Evolutionary conservation across 331 rosid genomes (phyloP).

Genomic region (Acacia pycnantha): DNA sequence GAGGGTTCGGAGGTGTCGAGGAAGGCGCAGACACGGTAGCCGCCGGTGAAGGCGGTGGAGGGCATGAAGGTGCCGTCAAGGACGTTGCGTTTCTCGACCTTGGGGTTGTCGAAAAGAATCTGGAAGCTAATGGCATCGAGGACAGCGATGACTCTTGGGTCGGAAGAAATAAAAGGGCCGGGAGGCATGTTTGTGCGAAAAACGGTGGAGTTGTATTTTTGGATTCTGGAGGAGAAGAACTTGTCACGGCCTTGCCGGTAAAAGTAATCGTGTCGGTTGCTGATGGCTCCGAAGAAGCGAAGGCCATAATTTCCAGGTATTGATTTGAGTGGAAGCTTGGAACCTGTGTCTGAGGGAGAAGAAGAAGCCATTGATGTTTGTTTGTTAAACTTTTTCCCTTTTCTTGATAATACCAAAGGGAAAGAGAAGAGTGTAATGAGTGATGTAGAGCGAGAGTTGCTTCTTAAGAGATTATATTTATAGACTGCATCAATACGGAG

Average conservation of each 20-base stretch:
- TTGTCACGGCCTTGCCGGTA: conserved; percentile 69
- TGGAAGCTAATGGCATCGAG: conserved; percentile 65
- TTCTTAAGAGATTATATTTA: too few relatives aligned
- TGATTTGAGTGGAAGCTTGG: conserved; percentile 45
- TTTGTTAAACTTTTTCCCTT: not conserved
- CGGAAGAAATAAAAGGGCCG: conserved; percentile 55
- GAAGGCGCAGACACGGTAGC: conserved; percentile 62
- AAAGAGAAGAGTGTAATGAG: not conserved
- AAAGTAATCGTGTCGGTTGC: conserved; percentile 63
- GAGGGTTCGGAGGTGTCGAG: conserved; percentile 71
- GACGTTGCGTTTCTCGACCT: conserved; percentile 58
- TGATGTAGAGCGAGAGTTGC: too few relatives aligned
- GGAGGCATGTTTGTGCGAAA: conserved; percentile 78
- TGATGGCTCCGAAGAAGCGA: conserved; percentile 52
- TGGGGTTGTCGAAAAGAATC: conserved; percentile 57
- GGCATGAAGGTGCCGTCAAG: conserved; percentile 95
- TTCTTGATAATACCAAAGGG: not conserved
- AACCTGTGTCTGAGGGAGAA: not conserved
- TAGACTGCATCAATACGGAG: too few relatives aligned
- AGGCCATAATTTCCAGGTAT: conserved; percentile 69
- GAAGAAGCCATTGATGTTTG: conserved; percentile 24
- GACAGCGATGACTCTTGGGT: conserved; percentile 58
- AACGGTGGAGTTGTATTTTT: conserved; percentile 57
- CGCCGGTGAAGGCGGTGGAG: conserved; percentile 61
- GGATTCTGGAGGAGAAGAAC: conserved; percentile 49